Evolutionary conservation across 1,284 basidiomycete genomes (phyloP), one percentile per base, ranked within the genome.

Genomic region (Irpex sp.): DNA sequence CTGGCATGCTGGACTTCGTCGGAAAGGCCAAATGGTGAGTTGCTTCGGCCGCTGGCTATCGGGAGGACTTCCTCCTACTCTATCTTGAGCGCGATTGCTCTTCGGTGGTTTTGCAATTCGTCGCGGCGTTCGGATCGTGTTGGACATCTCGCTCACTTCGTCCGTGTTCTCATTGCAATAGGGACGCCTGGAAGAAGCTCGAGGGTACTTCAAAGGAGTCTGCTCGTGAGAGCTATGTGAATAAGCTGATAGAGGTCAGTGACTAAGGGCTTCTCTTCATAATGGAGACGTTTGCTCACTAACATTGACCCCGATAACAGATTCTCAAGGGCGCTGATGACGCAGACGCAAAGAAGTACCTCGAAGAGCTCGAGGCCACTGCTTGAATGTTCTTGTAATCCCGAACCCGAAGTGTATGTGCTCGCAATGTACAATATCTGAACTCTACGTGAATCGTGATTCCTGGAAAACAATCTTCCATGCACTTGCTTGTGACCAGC

Each of bases 101-200:
- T 26, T 34, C 54, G 54, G 54, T 7, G 15, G 5, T 40, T 31
- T 34, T 62, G 26, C 57, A 36, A 55, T 59, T 17, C 54, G 19
- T 56, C 54, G 11, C 54, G 19, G 26, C 54, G 54, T 15, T 26
- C 13, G 17, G 13, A 34, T 13, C 54, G 54, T 21, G 11, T 36
- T 15, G 21, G 54, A 31, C 13, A 13, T 34, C 17, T 34, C 21
- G 13, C 21, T 34, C 21, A 56, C 31, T 7, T 36, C 34, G 54
- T 36, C 54, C n/a, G 54, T 13, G 6, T 56, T 31, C 31, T 19
- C 17, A 51, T 51, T 51, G n/a, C 17, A 26, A 51, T 69, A 92
- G 92, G 93, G 87, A 93, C 74, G 94, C 94, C n/a, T 96, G 94
- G 93, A 84, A 88, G 55, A 74, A 72, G n/a, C 82, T 91, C 66